Evolutionary conservation across 1,284 basidiomycete genomes (phyloP), one percentile per base, ranked within the genome.

Genomic region (Rhizoctonia solani): DNA sequence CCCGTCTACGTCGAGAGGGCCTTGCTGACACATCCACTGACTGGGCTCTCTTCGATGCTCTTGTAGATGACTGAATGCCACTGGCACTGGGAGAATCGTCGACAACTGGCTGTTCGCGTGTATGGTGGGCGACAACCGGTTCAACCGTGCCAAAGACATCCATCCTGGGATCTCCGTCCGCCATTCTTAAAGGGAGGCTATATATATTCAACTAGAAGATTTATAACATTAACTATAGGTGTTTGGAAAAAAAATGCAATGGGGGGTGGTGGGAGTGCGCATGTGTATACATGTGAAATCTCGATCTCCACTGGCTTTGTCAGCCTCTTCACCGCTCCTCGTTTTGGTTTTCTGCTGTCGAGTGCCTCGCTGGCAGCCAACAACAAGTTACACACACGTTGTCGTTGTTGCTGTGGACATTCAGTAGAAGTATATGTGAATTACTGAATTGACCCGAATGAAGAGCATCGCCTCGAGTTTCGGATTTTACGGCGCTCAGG

Each of bases 131-230:
- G 2, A 27, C 19, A n/a, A 53, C 23, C 1, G 42, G 21, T 19
- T 65, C 49, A 27, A 65, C 61, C 11, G 6, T 54, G 25, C 61
- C 61, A 65, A 65, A 65, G 1, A 65, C 61, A 41, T 65, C 61
- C 34, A 65, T 46, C 37, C 37, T 8, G 21, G 44, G n/a, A 11
- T 46, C 44, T 39, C 9, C 37, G 37, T 39, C 37, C 9, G 37
- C 37, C 37, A 39, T 39, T n/a, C n/a, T n/a, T n/a, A n/a, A n/a
- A n/a, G n/a, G n/a, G n/a, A n/a, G n/a, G n/a, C n/a, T n/a, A n/a
- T n/a, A n/a, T n/a, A n/a, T n/a, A n/a, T n/a, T n/a, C n/a, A n/a
- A n/a, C n/a, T n/a, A n/a, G n/a, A 8, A 39, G 37, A 16, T 39
- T 16, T 39, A 39, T 16, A 39, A 39, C 37, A 39, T 39, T 39